Evolutionary conservation across 352 stramenopile species (phyloP), one percentile per base, ranked within the genome.

Genomic region (Phytophthora megakarya): DNA sequence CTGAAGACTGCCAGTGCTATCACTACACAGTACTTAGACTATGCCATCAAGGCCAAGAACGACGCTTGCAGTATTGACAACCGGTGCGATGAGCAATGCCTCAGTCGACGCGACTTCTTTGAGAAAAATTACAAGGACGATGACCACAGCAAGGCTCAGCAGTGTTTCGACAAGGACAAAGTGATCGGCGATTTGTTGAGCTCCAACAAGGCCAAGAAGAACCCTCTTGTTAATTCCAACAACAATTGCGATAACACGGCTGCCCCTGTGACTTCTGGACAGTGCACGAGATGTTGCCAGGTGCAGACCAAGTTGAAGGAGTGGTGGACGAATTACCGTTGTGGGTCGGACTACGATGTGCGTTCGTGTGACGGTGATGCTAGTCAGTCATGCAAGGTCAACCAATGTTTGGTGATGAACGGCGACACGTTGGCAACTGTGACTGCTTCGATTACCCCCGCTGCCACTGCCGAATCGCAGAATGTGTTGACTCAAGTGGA

Each of bases 311-410:
- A 61, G 23, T 44, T 93, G 25, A 72, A 77, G 28, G 84, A 93
- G 55, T 76, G 64, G 42, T 91, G 79, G 80, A 73, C 67, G n/a
- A 70, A 89, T 58, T 93, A 87, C 66, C 76, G 67, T 37, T 93
- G 84, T 39, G 68, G 67, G 22, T 71, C 60, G 18, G 71, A 81
- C 39, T 86, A 83, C 30, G 81, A 85, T 16, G 49, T 68, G 0
- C 53, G 68, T 16, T 51, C 44, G 3, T 90, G 80, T 12, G 59
- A 75, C 0, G 80, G 83, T 9, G 61, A 76, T 32, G 46, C 53
- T 0, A 42, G 38, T 32, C 42, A 81, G 30, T 60, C 32, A 1
- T 90, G 82, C 47, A 19, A 33, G 1, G 69, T 87, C 21, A 57
- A 78, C 40, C 84, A 93, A 46, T 93, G 84, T 32, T 64, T 93